Percentiles rank a stretch among this genome's conserved stretches.
Evolutionary conservation across 192 early-diverging fungal genomes (phyloP).

Genomic region (Pecoramyces ruminantium): DNA sequence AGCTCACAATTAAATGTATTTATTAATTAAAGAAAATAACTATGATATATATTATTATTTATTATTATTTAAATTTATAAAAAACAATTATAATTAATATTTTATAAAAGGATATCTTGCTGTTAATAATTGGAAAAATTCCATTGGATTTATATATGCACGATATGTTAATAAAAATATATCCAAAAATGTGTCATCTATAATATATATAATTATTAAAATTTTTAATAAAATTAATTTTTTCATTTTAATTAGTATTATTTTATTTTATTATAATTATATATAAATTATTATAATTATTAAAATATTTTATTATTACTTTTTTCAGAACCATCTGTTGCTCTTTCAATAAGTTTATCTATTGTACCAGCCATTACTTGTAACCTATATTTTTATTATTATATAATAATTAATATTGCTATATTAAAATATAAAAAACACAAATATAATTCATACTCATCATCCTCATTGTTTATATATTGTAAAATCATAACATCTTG

Average conservation of each 20-base stretch:
- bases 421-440: too few species aligned
- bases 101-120: neutral
- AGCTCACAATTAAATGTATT: neutral
- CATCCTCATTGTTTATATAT: slow-evolving; percentile 5
- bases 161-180: neutral
- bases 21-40: neutral
- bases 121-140: neutral
- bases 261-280: too few species aligned
- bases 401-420: neutral
- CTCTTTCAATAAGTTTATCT: slow-evolving; percentile 26
- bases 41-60: neutral
- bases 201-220: too few species aligned
- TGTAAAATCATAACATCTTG: slow-evolving; percentile 26
- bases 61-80: neutral
- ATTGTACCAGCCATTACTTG: slow-evolving; percentile 30
- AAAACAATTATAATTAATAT: too few species aligned
- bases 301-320: slow-evolving; percentile 7
- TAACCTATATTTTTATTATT: slow-evolving; percentile 8
- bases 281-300: too few species aligned
- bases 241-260: too few species aligned
- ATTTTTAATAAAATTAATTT: too few species aligned
- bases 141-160: neutral
- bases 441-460: slow-evolving; percentile 11
- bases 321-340: slow-evolving; percentile 22
- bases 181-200: neutral